Evolutionary conservation across 129 eudicot genomes (phyloP), one percentile per base, ranked within the genome.

Genomic region (Lactuca saligna): DNA sequence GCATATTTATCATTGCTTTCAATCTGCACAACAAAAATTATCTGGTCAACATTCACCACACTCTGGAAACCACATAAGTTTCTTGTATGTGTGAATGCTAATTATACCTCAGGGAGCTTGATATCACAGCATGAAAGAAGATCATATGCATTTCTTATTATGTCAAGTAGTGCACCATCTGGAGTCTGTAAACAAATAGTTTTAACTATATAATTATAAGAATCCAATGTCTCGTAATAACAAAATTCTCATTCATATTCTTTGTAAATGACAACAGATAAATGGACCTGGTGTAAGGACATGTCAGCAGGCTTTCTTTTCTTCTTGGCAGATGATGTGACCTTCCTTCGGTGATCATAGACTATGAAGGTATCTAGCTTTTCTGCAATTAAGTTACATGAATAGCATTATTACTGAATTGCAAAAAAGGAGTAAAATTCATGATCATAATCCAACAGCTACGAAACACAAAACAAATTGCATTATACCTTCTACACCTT

Each of bases 311-410:
- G 90, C 68, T 70, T 85, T 77, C 97, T 72, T 80, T 84, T 93
- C 82, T 87, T 93, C 85, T 93, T 93, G 20, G 99, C 99, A 69
- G 99, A 93, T 70, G 99, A 93, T 38, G 99, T 93, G 56, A 93
- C 99, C 81, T 91, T 93, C 80, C 90, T 83, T 82, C 99, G 70
- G 57, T 89, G 85, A 82, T 93, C 87, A 70, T 85, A 93, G 39
- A 89, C 97, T 35, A 93, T 87, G 78, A 74, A 93, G n/a, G 99
- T 93, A 82, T 93, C 97, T 68, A 93, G 84, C 67, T 15, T 53
- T 41, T 89, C 99, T 93, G 93, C 81, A 76, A 53, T 54, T 44
- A 53, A 32, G 44, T 32, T 69, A 61, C 66, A 51, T 17, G 32
- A 60, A 60, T 17, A 46, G 62, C 29, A 57, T 51, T 32, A 37